Base-by-base conservation (phyloP, 306 rosid species). In the Hippophae tibetana region DNA sequence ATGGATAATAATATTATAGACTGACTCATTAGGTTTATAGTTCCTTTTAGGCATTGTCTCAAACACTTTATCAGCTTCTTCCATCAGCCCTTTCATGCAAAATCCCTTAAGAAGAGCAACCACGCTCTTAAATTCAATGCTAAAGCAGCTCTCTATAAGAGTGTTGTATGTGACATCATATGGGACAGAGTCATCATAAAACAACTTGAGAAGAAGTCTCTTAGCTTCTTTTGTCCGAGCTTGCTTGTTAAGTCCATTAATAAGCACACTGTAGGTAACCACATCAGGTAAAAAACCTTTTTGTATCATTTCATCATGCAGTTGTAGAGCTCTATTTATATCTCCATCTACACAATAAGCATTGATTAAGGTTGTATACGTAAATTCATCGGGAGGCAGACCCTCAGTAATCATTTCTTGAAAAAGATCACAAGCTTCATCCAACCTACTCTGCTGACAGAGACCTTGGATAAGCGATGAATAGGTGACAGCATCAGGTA, bases 261-360 rank as follows among this genome's bases (percentile, higher is more conserved):
- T 90, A 65, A 90, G 97, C 46, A 90, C 95, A 71, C 86, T 90
- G 58, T 90, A 87, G 42, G 95, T 90, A 51, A 90, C 96, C 5
- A 70, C 76, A 78, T 90, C 97, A 27, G 94, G 97, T 64, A 81
- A 67, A 57, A 83, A 79, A 1, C 96, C 97, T 60, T 81, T 90
- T 44, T 43, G 58, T 56, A 85, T 74, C 96, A 90, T 90, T 72
- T 87, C 97, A 44, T 85, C 76, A 9, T 87, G 90, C 73, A 90
- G 76, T 63, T 58, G 54, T 56, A 90, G 77, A 58, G 97, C 97
- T 80, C 71, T 72, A 42, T 79, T 71, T 62, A 87, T 56, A 62
- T 87, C 90, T 42, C 89, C 97, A 72, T 84, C 89, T 18, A 61
- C 66, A 54, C 96, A 82, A 64, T 84, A 79, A 71, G 84, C 97